These are phyloP conservation scores for Prunus kanzakura DNA, from an alignment of 306 rosid species.

Conservation along the genomic window DNA sequence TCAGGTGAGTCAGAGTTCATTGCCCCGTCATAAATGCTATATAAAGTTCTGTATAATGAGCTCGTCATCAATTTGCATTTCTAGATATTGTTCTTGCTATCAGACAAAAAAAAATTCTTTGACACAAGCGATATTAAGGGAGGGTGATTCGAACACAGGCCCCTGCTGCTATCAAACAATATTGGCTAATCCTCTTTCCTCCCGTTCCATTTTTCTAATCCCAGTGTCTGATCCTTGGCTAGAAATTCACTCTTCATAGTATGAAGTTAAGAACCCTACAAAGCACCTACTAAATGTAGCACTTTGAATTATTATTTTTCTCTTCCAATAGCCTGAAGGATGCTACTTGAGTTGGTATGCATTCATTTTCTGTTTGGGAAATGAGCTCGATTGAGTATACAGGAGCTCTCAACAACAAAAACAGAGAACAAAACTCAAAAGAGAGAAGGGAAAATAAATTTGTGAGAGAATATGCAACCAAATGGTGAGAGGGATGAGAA, in stretches of 20 bases:
- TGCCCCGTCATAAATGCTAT: neutral
- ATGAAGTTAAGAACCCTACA: neutral
- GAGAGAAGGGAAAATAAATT: too few species aligned
- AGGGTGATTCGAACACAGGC: too few species aligned
- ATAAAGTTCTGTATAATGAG: neutral
- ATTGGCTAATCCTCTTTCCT: neutral
- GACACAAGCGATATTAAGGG: too few species aligned
- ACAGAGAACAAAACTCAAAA: too few species aligned
- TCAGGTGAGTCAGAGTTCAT: constrained; percentile 19
- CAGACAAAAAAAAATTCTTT: too few species aligned
- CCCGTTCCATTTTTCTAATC: neutral
- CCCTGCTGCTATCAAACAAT: too few species aligned
- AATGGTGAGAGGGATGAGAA: too few species aligned
- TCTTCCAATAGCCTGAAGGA: neutral
- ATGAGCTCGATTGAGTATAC: too few species aligned
- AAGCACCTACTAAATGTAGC: neutral
- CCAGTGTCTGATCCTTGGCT: neutral
- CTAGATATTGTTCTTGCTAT: neutral
- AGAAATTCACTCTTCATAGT: neutral
- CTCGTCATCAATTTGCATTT: neutral
- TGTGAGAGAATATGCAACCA: too few species aligned
- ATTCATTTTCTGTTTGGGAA: too few species aligned
- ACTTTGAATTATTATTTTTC: neutral
- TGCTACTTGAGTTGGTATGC: neutral
- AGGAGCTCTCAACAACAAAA: too few species aligned